phyloP scores from a whole-genome alignment of 805 yeast species.

The Candida railenensis region DNA sequence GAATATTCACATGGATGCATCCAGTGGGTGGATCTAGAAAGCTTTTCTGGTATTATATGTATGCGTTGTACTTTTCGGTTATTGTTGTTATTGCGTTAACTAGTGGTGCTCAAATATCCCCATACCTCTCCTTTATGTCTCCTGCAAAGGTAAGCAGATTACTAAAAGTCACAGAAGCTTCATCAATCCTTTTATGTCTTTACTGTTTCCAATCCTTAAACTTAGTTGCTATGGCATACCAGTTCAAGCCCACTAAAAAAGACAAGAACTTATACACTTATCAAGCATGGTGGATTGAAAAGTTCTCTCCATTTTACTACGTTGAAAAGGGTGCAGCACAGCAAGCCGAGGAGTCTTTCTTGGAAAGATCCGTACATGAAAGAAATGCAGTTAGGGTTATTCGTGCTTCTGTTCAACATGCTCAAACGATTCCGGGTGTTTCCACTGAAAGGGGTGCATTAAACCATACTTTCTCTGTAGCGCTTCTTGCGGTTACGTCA shows the following conservation, averaged over 20 bases:
- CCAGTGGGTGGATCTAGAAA: slow-evolving; percentile 23
- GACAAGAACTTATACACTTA: slow-evolving; percentile 20
- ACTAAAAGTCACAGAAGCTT: slow-evolving; percentile 19
- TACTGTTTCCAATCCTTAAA: slow-evolving; percentile 14
- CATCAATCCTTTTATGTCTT: slow-evolving; percentile 12
- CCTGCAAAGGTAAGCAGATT: slow-evolving; percentile 8
- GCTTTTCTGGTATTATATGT: slow-evolving; percentile 19
- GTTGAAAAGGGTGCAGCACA: slow-evolving; percentile 18
- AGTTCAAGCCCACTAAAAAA: slow-evolving; percentile 19
- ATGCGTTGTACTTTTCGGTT: slow-evolving; percentile 15
- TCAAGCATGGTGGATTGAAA: slow-evolving; percentile 25
- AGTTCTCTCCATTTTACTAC: slow-evolving; percentile 18
- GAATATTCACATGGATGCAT: slow-evolving; percentile 25
- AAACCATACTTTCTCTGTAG: slow-evolving; percentile 52
- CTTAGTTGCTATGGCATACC: slow-evolving; percentile 17
- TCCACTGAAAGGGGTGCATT: slow-evolving; percentile 37
- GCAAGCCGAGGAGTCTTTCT: slow-evolving; percentile 18
- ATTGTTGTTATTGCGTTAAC: slow-evolving; percentile 14
- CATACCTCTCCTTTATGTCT: slow-evolving; percentile 15
- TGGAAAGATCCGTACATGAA: slow-evolving; percentile 19
- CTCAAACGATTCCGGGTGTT: slow-evolving; percentile 26
- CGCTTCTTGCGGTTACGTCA: slow-evolving; percentile 46
- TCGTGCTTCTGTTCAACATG: slow-evolving; percentile 21
- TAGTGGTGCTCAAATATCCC: slow-evolving; percentile 15
- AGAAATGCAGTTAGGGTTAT: slow-evolving; percentile 22